These are phyloP conservation scores for Begonia peltatifolia DNA, from an alignment of 306 rosid species.

Conservation along the genomic window DNA sequence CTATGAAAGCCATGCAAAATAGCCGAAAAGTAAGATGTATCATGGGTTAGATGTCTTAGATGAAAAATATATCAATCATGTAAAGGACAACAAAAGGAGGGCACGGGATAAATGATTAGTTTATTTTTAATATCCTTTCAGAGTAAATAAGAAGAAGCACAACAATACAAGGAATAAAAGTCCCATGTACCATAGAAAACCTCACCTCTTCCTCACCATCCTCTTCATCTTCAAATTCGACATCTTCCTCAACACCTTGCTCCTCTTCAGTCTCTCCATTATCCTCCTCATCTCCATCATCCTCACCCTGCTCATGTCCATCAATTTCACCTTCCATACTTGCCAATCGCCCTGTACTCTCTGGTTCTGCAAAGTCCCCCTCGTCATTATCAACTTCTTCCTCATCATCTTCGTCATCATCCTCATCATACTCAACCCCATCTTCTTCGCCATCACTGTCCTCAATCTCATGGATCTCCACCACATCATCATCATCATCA, in stretches of 20 bases:
- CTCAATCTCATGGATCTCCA: slow-evolving; percentile 66
- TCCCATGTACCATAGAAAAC: not conserved
- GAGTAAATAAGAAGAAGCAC: too few species aligned
- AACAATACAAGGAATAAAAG: too few species aligned
- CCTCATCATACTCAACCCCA: slow-evolving; percentile 57
- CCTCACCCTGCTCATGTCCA: slow-evolving; percentile 91
- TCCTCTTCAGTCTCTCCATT: slow-evolving; percentile 83
- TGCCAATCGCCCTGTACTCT: slow-evolving; percentile 46
- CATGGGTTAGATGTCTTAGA: too few species aligned
- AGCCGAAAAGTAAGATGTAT: too few species aligned
- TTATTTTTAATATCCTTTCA: too few species aligned
- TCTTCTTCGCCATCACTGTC: slow-evolving; percentile 64
- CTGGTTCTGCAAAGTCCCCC: slow-evolving; percentile 43
- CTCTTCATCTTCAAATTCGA: slow-evolving; percentile 55
- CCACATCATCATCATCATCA: slow-evolving; percentile 57
- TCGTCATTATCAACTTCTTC: slow-evolving; percentile 86
- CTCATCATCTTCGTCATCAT: slow-evolving; percentile 46
- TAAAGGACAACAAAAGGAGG: too few species aligned
- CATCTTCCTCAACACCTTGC: slow-evolving; percentile 41
- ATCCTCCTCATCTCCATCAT: slow-evolving; percentile 69
- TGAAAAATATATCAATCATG: too few species aligned
- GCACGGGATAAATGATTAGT: too few species aligned
- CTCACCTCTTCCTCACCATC: slow-evolving; percentile 67
- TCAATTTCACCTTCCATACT: slow-evolving; percentile 84
- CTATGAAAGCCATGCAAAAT: too few species aligned